A percentile compares a stretch with the other conserved stretches of the same genome.
Evolutionary conservation across 2,329 filamentous ascomycete genomes (phyloP).

Genomic region (Aspergillus quadricinctus): DNA sequence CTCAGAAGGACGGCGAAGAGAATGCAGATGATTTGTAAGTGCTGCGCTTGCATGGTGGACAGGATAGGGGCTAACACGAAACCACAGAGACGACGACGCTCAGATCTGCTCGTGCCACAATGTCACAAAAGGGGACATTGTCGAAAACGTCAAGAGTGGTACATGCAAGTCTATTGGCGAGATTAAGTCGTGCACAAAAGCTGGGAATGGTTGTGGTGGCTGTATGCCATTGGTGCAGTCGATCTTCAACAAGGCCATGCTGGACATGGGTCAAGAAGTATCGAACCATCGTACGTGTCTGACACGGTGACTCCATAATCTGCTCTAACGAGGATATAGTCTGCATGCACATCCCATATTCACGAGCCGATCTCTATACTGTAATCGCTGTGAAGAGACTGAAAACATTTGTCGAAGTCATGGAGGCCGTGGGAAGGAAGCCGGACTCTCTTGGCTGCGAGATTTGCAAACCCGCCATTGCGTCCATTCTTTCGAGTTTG

Average conservation of each 20-base stretch:
- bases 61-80: constrained; percentile 10
- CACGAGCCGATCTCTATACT: constrained; percentile 83
- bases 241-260: constrained; percentile 88
- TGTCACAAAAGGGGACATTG: constrained; percentile 78
- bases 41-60: not conserved
- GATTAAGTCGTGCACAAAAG: constrained; percentile 86
- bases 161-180: constrained; percentile 76
- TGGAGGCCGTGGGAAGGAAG: constrained; percentile 71
- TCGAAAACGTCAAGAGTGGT: constrained; percentile 67
- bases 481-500: constrained; percentile 72
- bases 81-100: constrained; percentile 63
- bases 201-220: constrained; percentile 83
- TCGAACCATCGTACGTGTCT: constrained; percentile 60
- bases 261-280: constrained; percentile 78
- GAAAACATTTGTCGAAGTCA: constrained; percentile 67
- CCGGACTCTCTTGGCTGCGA: constrained; percentile 74
- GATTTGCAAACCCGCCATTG: constrained; percentile 77
- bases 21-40: constrained; percentile 65
- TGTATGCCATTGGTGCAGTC: constrained; percentile 84
- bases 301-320: not conserved
- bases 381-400: constrained; percentile 79
- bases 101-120: constrained; percentile 95
- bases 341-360: constrained; percentile 79
- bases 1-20: constrained; percentile 68
- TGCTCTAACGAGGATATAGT: constrained; percentile 38